Percentiles rank a stretch among this genome's conserved stretches.
These are phyloP conservation scores for Penstemon davidsonii DNA, from an alignment of 257 asterid species.

Conservation along the genomic window DNA sequence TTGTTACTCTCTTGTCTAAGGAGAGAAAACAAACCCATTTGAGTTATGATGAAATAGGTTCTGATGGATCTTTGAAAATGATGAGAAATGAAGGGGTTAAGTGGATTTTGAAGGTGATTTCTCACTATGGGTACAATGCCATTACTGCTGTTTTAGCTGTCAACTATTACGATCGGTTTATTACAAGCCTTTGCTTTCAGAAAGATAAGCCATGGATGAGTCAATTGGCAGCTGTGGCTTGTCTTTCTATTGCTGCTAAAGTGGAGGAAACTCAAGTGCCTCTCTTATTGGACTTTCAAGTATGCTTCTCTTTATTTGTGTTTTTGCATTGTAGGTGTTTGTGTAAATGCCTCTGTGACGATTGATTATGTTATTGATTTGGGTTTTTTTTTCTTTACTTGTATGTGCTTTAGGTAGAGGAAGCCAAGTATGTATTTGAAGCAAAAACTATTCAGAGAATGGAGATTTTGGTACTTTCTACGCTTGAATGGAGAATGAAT, in stretches of 20 bases:
- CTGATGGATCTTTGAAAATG: conserved; percentile 46
- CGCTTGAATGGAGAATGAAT: conserved; percentile 82
- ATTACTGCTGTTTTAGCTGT: conserved; percentile 70
- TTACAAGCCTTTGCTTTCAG: conserved; percentile 61
- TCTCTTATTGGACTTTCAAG: conserved; percentile 81
- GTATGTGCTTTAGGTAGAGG: conserved; percentile 53
- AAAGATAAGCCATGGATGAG: conserved; percentile 95
- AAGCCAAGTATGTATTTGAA: conserved; percentile 67
- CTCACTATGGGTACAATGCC: conserved; percentile 58
- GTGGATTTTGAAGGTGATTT: conserved; percentile 76
- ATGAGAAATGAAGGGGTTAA: conserved; percentile 59
- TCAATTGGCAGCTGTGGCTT: conserved; percentile 88
- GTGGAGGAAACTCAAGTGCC: conserved; percentile 94
- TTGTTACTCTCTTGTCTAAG: conserved; percentile 49
- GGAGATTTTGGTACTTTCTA: conserved; percentile 79
- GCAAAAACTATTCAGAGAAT: conserved; percentile 86
- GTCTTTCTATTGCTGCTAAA: conserved; percentile 94
- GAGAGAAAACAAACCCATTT: conserved; percentile 48
- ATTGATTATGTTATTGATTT: conserved; percentile 24
- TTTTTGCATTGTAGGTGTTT: conserved; percentile 34
- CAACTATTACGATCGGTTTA: conserved; percentile 65
- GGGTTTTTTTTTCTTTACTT: conserved; percentile 19
- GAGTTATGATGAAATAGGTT: conserved; percentile 26
- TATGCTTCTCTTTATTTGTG: conserved; percentile 29
- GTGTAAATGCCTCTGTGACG: conserved; percentile 31